Conservation (phyloP, 73 alveolate species). For the Chromera velia region DNA sequence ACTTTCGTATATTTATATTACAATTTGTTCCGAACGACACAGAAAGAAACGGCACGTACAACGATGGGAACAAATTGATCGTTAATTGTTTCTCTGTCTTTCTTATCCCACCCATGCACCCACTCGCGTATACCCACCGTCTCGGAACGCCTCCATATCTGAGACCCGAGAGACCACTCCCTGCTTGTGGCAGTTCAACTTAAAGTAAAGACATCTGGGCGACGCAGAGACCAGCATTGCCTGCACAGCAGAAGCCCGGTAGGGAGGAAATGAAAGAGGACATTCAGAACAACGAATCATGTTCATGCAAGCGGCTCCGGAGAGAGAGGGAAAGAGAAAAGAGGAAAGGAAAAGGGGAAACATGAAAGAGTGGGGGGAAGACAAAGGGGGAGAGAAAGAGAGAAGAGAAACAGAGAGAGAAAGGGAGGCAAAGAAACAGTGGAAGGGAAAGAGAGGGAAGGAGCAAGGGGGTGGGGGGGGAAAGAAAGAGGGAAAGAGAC, state of each 20-base stretch:
- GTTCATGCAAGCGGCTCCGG: too few species aligned
- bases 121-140: neutral
- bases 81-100: neutral
- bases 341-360: too few species aligned
- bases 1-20: too few species aligned
- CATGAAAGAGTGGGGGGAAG: too few species aligned
- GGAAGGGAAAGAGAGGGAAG: too few species aligned
- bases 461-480: too few species aligned
- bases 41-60: neutral
- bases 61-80: neutral
- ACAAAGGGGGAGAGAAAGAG: too few species aligned
- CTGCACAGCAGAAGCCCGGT: neutral
- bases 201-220: neutral
- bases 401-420: too few species aligned
- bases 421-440: too few species aligned
- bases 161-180: neutral
- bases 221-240: neutral
- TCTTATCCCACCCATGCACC: neutral
- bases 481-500: too few species aligned
- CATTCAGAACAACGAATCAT: too few species aligned
- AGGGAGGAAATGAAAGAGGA: neutral
- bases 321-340: too few species aligned
- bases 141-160: neutral
- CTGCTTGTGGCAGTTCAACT: neutral
- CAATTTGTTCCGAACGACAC: neutral